phyloP scores from a whole-genome alignment of 805 yeast genomes.

The Yamadazyma takamatsuzukensis region DNA sequence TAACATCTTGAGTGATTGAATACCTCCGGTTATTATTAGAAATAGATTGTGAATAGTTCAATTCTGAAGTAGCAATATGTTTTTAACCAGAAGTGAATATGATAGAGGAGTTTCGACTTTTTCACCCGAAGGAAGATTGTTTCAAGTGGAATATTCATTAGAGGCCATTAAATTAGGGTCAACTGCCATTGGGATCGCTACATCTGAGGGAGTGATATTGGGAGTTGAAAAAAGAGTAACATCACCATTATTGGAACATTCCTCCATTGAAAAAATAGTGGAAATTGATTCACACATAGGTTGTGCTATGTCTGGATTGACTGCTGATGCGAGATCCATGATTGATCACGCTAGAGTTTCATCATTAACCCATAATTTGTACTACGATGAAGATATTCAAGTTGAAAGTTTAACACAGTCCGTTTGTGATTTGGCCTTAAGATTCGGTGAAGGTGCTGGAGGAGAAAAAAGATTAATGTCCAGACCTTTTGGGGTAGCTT shows the following conservation, averaged over 20 bases:
- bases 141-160: constrained; percentile 95
- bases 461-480: constrained; percentile 96
- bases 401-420: constrained; percentile 94
- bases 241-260: constrained; percentile 83
- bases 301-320: constrained; percentile 97
- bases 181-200: constrained; percentile 95
- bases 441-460: constrained; percentile 96
- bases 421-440: constrained; percentile 92
- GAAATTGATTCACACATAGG: constrained; percentile 94
- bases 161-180: constrained; percentile 98
- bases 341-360: constrained; percentile 96
- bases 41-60: no score
- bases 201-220: constrained; percentile 91
- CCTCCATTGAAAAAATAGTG: constrained; percentile 92
- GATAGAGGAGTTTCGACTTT: constrained; percentile 98
- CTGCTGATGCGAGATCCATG: constrained; percentile 98
- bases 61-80: constrained; percentile 48
- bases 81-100: constrained; percentile 98
- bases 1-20: no score
- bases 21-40: no score
- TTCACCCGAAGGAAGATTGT: constrained; percentile 97
- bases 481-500: constrained; percentile 98
- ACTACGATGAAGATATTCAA: constrained; percentile 87
- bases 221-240: constrained; percentile 98
- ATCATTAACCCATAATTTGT: constrained; percentile 80